Conservation (phyloP, 2,329 filamentous ascomycete species). For the Exophiala calicioides region DNA sequence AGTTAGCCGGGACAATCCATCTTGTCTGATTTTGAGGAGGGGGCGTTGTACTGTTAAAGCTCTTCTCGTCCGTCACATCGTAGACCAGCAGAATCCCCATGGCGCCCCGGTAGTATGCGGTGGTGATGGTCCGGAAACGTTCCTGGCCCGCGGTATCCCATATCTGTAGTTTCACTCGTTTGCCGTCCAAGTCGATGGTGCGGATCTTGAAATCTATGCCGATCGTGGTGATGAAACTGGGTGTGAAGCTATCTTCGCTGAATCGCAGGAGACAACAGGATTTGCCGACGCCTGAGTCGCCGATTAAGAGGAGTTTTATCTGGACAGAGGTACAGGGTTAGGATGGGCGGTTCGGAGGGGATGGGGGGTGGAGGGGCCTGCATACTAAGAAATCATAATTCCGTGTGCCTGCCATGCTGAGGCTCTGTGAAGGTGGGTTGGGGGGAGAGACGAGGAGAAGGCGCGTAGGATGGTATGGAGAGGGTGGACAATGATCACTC, state of each 20-base stretch:
- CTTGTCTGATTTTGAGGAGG: not conserved
- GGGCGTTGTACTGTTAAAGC: constrained; percentile 75
- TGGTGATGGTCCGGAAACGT: constrained; percentile 97
- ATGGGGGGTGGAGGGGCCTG: no score
- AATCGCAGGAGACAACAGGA: constrained; percentile 96
- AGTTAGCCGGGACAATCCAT: constrained; percentile 17
- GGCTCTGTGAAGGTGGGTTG: constrained; percentile 3
- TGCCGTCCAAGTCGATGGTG: constrained; percentile 97
- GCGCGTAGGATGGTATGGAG: not conserved
- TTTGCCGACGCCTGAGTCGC: constrained; percentile 94
- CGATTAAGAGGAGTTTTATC: constrained; percentile 97
- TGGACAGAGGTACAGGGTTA: constrained; percentile 43
- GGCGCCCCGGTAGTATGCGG: constrained; percentile 95
- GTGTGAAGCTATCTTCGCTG: constrained; percentile 96
- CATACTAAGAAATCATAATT: constrained; percentile 99
- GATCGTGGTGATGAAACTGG: constrained; percentile 98
- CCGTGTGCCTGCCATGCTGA: constrained; percentile 85
- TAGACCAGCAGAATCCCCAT: constrained; percentile 98
- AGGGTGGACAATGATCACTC: constrained; percentile 2
- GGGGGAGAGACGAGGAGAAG: not conserved
- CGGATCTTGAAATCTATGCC: constrained; percentile 99
- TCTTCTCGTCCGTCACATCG: constrained; percentile 95
- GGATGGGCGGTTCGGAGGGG: constrained; percentile 20
- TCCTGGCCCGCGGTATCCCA: constrained; percentile 99
- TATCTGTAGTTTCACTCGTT: constrained; percentile 98